Percentiles rank a stretch among this genome's conserved stretches.
phyloP scores from a whole-genome alignment of 352 stramenopile species.

The Pythium scleroteichum region DNA sequence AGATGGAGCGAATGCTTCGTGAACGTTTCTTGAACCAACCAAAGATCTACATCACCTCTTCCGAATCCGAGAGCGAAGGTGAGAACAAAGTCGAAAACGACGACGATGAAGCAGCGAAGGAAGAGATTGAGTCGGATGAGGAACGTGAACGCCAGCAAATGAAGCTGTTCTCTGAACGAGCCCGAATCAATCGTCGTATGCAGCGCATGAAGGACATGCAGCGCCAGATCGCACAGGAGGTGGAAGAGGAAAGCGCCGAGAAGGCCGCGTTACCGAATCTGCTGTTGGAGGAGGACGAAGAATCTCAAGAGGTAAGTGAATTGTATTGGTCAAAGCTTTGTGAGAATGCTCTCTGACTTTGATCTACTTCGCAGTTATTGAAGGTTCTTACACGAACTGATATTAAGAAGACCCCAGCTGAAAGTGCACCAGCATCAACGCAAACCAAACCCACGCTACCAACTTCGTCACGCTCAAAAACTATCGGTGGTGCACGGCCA shows the following conservation, averaged over 20 bases:
- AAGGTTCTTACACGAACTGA: slow-evolving; percentile 65
- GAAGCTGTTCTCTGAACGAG: slow-evolving; percentile 82
- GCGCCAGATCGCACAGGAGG: slow-evolving; percentile 53
- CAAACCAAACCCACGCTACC: not conserved
- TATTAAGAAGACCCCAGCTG: slow-evolving; percentile 20
- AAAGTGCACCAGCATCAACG: not conserved
- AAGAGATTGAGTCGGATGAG: slow-evolving; percentile 73
- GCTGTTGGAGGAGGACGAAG: slow-evolving; percentile 76
- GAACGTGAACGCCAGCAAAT: slow-evolving; percentile 83
- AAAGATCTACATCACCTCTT: slow-evolving; percentile 88
- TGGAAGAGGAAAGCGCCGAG: slow-evolving; percentile 33
- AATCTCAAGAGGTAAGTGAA: slow-evolving; percentile 61
- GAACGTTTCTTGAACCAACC: slow-evolving; percentile 75
- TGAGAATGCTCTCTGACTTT: not conserved
- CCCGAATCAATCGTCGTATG: slow-evolving; percentile 83
- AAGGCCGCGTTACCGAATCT: slow-evolving; percentile 47
- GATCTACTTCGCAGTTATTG: slow-evolving; percentile 40
- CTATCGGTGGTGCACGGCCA: slow-evolving; percentile 8
- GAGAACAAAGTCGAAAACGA: slow-evolving; percentile 57
- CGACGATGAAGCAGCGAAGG: slow-evolving; percentile 48
- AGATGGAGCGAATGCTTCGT: slow-evolving; percentile 79
- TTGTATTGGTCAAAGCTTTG: not conserved
- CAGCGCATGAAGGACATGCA: slow-evolving; percentile 85
- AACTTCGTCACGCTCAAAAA: not conserved
- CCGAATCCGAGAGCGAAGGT: slow-evolving; percentile 72